Base-by-base conservation (phyloP, 345 rosid genomes). In the Cardamine resedifolia region DNA sequence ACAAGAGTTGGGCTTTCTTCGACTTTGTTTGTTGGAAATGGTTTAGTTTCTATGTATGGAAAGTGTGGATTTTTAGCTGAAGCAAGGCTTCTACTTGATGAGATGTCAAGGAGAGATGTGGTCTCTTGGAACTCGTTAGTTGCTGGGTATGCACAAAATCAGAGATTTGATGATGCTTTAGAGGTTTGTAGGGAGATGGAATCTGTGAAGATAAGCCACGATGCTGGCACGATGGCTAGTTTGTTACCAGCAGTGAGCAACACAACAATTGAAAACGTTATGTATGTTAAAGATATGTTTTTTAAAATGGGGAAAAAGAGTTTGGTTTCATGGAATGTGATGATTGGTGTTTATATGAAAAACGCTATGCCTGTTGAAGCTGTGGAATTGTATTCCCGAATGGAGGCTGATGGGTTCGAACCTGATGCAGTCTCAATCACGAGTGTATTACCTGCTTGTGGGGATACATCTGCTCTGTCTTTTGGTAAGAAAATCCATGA, bases 71-170 rank as follows among this genome's bases (percentile, higher is more conserved):
- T 75, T 80, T 82, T 88, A 79, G 41, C 70, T 64, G 87, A 83
- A 69, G 90, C 93, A 38, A 68, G 86, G 52, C 78, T 14, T 64
- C 84, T 81, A 31, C 83, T 90, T 30, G 81, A 85, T 27, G 91
- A 86, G 77, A 85, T 90, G 91, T 83, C 80, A 0, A 69, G 73
- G 18, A 84, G 80, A 72, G 92, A 89, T 79, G 83, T 89, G 33
- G 86, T 90, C 60, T 82, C 92, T 70, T 90, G 96, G 96, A 90
- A 86, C 67, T 87, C 96, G 3, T 72, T 87, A 78, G 86, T 87
- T 73, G 81, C 87, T 44, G 91, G 78, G 34, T 86, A 81, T 67
- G 88, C 93, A 2, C 93, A 83, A 58, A 88, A 79, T 64, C 79
- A 76, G 68, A 80, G 73, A 45, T 86, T 90, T 55, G 83, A 86